These are phyloP conservation scores for Suaeda aralocaspica DNA, from an alignment of 148 eudicot species.

Conservation along the genomic window DNA sequence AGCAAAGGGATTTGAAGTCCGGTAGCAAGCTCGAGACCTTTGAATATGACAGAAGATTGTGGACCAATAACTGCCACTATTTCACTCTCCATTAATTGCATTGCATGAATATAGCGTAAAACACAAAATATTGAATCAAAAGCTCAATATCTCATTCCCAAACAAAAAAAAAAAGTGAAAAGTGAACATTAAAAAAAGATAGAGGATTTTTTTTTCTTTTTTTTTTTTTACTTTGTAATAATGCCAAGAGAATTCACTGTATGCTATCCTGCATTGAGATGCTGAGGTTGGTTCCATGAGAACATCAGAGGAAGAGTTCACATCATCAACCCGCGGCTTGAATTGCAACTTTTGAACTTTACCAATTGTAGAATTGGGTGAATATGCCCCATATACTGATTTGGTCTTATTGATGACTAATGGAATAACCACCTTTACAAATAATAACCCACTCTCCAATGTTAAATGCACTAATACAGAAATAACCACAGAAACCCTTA, in stretches of 20 bases:
- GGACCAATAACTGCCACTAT: slow-evolving; percentile 69
- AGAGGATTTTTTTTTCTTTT: no score
- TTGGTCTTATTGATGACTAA: slow-evolving; percentile 38
- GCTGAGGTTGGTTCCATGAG: slow-evolving; percentile 51
- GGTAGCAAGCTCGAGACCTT: slow-evolving; percentile 39
- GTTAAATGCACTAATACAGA: neutral
- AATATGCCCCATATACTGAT: slow-evolving; percentile 50
- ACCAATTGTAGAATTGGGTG: slow-evolving; percentile 47
- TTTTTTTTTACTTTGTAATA: no score
- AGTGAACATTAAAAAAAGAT: no score
- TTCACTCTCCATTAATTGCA: slow-evolving; percentile 58
- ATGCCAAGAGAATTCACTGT: slow-evolving; percentile 42
- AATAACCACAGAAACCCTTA: slow-evolving; percentile 10
- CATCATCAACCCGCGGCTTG: slow-evolving; percentile 65
- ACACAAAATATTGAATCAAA: neutral
- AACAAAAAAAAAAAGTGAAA: no score
- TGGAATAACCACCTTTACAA: slow-evolving; percentile 26
- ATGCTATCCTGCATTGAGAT: slow-evolving; percentile 42
- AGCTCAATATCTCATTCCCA: no score
- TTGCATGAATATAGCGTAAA: slow-evolving; percentile 54
- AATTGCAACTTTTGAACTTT: slow-evolving; percentile 58
- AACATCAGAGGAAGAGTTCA: slow-evolving; percentile 49
- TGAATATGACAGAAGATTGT: slow-evolving; percentile 48
- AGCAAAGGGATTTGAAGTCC: slow-evolving; percentile 67
- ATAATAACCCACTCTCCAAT: slow-evolving; percentile 16